These are phyloP conservation scores for Cyberlindnera mrakii DNA, from an alignment of 805 yeast species.

Conservation along the genomic window DNA sequence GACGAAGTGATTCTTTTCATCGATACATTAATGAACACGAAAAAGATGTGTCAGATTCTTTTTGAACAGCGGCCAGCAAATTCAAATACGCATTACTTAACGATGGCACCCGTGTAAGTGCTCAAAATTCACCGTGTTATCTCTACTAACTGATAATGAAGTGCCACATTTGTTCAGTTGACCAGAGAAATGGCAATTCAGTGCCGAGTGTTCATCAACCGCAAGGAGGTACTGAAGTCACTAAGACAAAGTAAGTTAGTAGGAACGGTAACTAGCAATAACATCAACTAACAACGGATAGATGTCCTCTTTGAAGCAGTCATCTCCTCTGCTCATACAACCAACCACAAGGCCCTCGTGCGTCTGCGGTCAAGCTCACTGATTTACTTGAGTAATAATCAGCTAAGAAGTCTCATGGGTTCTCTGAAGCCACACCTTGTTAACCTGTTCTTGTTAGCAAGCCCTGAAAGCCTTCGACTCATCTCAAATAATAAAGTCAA, in stretches of 20 bases:
- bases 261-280: background rate
- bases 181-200: constrained; percentile 7
- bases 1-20: background rate
- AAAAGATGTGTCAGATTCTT: background rate
- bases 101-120: constrained; percentile 14
- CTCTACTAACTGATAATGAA: background rate
- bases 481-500: constrained; percentile 5
- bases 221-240: constrained; percentile 11
- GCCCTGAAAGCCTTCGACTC: constrained; percentile 11
- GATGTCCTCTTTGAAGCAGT: constrained; percentile 16
- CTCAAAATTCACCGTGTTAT: no score
- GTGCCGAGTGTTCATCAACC: constrained; percentile 14
- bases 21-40: background rate
- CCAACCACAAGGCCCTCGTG: constrained; percentile 14
- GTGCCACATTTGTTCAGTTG: constrained; percentile 14
- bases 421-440: constrained; percentile 12
- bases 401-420: constrained; percentile 10
- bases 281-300: background rate
- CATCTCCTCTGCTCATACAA: constrained; percentile 15
- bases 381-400: constrained; percentile 17
- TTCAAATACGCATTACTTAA: background rate
- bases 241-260: constrained; percentile 4
- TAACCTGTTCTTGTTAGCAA: constrained; percentile 7
- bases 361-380: constrained; percentile 9
- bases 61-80: background rate